Evolutionary conservation across 768 basidiomycete genomes (phyloP).

Genomic region (Pisolithus albus): DNA sequence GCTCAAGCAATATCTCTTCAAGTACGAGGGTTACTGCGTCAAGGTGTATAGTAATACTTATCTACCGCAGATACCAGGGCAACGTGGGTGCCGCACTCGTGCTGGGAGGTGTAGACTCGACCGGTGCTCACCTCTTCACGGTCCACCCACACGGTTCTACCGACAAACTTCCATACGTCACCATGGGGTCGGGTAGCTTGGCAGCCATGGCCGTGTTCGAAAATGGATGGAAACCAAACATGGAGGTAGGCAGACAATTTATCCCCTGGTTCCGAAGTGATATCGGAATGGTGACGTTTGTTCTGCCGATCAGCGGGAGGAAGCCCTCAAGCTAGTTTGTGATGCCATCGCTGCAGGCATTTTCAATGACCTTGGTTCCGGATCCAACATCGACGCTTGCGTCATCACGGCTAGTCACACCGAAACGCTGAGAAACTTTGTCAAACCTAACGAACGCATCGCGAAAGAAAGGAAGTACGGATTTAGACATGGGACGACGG

Average conservation of each 20-base stretch:
- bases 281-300: not conserved
- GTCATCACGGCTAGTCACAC: conserved; percentile 83
- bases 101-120: conserved; percentile 91
- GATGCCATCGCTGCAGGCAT: conserved; percentile 91
- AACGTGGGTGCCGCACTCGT: conserved; percentile 94
- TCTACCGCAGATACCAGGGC: conserved; percentile 70
- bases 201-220: conserved; percentile 99
- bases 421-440: conserved; percentile 91
- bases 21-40: conserved; percentile 36
- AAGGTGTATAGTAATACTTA: not conserved
- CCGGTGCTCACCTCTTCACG: conserved; percentile 93
- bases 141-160: conserved; percentile 96
- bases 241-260: conserved; percentile 51
- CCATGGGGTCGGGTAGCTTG: conserved; percentile 94
- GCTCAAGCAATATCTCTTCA: conserved; percentile 93
- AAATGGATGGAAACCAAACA: conserved; percentile 69
- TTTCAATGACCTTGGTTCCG: conserved; percentile 98
- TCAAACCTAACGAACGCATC: conserved; percentile 83
- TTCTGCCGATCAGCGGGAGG: conserved; percentile 49
- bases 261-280: not conserved
- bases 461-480: conserved; percentile 63
- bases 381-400: conserved; percentile 97
- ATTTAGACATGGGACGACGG: conserved; percentile 85
- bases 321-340: conserved; percentile 77
- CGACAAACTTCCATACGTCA: conserved; percentile 97